Percentiles rank a stretch among this genome's conserved stretches.
Evolutionary conservation across 73 alveolate species (phyloP).

Genomic region (Paramecium caudatum): DNA sequence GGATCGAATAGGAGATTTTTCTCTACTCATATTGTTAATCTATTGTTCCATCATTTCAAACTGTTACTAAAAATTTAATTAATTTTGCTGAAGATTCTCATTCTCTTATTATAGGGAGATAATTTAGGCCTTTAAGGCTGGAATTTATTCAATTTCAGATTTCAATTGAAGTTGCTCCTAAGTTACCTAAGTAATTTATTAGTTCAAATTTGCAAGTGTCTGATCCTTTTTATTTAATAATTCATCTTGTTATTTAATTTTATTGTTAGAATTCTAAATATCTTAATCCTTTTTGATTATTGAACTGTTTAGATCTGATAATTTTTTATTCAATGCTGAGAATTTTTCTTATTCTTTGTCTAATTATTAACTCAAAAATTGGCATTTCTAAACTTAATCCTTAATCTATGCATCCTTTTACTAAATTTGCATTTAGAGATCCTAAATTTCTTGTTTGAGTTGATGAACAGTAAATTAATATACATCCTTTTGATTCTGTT

Average conservation of each 20-base stretch:
- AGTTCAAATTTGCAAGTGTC: neutral
- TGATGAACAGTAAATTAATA: no score
- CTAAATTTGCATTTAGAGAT: no score
- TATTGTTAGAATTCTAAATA: neutral
- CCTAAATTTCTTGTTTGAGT: no score
- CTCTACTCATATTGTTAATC: conserved; percentile 21
- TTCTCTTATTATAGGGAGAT: no score
- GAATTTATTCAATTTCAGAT: neutral
- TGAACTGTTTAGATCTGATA: neutral
- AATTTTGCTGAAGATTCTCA: no score
- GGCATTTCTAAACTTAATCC: no score
- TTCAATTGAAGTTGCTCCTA: neutral
- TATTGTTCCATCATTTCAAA: neutral
- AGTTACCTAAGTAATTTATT: neutral
- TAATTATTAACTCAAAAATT: no score
- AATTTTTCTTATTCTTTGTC: no score
- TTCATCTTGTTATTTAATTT: neutral
- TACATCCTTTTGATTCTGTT: no score
- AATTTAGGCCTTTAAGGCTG: no score
- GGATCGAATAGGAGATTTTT: conserved; percentile 1
- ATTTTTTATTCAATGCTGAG: neutral
- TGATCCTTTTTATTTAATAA: neutral
- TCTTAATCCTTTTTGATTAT: neutral
- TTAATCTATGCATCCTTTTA: no score
- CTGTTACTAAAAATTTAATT: neutral